Conservation (phyloP, 495 filamentous ascomycete genomes). For the Mytilinidion resinicola region DNA sequence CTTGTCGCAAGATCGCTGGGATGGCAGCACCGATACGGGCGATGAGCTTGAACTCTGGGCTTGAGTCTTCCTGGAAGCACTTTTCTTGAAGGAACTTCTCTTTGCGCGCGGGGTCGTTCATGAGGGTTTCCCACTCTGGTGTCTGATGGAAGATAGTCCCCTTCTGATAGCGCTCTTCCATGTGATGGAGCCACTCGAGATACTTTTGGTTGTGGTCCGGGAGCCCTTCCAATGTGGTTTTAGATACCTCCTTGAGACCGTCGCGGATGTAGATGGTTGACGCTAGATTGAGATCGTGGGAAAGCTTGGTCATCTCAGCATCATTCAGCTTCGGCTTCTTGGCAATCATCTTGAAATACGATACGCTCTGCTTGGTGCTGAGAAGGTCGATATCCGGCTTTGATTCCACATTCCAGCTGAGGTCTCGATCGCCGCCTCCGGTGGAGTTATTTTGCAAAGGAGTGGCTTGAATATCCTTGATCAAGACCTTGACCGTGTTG, state of each 20-base stretch:
- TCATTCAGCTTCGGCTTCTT: neutral
- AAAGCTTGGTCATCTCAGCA: neutral
- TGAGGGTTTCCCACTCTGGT: neutral
- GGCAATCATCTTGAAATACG: neutral
- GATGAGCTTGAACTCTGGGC: neutral
- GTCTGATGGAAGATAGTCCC: neutral
- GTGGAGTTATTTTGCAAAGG: neutral
- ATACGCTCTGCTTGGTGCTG: neutral
- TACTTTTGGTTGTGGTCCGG: neutral
- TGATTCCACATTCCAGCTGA: neutral
- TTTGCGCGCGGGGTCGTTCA: neutral
- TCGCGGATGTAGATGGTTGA: neutral
- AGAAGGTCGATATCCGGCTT: constrained; percentile 2
- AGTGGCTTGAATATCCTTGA: neutral
- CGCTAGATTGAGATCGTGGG: neutral
- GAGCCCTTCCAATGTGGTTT: neutral
- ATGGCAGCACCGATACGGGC: neutral
- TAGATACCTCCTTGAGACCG: neutral
- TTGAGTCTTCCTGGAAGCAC: neutral
- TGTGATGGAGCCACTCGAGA: neutral
- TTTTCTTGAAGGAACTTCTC: neutral
- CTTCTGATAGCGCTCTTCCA: neutral
- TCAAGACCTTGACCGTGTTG: neutral
- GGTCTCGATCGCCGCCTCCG: neutral
- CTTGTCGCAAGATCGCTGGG: neutral